Evolutionary conservation across 352 stramenopile genomes (phyloP).

Genomic region (Pythium brachiatum): DNA sequence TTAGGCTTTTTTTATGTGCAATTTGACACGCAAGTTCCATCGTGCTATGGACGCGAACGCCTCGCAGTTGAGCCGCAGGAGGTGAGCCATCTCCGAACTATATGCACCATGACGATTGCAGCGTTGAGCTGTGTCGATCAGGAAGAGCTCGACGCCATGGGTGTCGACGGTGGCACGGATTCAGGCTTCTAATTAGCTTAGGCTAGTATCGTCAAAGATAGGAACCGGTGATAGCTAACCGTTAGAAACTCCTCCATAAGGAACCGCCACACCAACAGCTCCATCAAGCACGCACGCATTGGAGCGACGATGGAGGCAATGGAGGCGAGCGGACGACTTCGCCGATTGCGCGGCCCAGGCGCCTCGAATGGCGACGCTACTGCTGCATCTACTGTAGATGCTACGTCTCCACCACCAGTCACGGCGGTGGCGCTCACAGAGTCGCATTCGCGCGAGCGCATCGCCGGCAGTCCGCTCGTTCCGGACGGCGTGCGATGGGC

Average conservation of each 20-base stretch:
- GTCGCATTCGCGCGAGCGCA: constrained; percentile 55
- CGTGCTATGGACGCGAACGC: too few relatives aligned
- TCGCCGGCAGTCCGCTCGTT: constrained; percentile 67
- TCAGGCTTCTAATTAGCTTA: background rate
- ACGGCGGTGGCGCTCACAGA: constrained; percentile 2
- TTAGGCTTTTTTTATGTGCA: too few relatives aligned
- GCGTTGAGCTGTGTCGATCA: too few relatives aligned
- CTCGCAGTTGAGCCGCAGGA: too few relatives aligned
- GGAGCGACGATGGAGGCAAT: background rate
- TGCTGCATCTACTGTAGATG: background rate
- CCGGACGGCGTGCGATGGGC: constrained; percentile 66
- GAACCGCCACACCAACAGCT: background rate
- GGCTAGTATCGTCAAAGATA: background rate
- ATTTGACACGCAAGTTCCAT: too few relatives aligned
- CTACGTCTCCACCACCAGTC: background rate
- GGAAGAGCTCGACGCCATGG: too few relatives aligned
- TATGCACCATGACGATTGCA: too few relatives aligned
- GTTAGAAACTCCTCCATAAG: too few relatives aligned
- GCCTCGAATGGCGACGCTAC: background rate
- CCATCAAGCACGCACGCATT: background rate
- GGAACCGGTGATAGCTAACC: too few relatives aligned
- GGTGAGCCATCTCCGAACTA: too few relatives aligned
- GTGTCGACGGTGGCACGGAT: too few relatives aligned
- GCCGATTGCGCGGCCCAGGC: background rate
- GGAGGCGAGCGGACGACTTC: background rate